A percentile compares a stretch with the other conserved stretches of the same genome.
Conservation (phyloP, 306 rosid species). For the Sindora glabra region DNA sequence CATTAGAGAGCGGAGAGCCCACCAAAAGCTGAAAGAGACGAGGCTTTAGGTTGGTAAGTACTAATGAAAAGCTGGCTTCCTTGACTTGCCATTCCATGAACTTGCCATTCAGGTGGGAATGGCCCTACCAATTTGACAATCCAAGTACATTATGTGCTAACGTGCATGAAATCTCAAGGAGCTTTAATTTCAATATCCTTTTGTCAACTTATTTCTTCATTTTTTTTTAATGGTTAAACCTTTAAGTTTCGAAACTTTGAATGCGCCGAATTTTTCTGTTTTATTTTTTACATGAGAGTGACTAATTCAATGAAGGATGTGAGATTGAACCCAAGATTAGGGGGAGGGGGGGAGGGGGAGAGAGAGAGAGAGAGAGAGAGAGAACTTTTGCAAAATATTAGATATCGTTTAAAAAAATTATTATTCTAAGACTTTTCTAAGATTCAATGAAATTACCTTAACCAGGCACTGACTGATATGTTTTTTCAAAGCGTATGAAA, state of each 20-base stretch:
- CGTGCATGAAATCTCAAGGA: not conserved
- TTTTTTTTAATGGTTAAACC: not conserved
- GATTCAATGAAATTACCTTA: too few relatives aligned
- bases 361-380: too few relatives aligned
- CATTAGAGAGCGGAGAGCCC: not conserved
- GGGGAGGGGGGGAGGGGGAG: too few relatives aligned
- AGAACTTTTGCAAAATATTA: too few relatives aligned
- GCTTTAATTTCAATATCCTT: not conserved
- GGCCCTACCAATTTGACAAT: slow-evolving; percentile 3
- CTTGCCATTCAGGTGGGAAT: not conserved
- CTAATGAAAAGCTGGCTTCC: not conserved
- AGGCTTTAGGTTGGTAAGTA: not conserved
- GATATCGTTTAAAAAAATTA: too few relatives aligned
- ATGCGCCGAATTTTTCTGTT: not conserved
- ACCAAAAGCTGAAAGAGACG: not conserved
- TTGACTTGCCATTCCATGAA: slow-evolving; percentile 2
- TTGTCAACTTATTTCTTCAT: not conserved
- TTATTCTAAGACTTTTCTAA: too few relatives aligned
- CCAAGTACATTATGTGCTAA: not conserved
- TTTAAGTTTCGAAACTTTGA: not conserved
- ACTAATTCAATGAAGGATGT: too few relatives aligned
- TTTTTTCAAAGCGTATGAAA: too few relatives aligned
- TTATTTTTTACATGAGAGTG: too few relatives aligned
- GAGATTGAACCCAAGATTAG: too few relatives aligned
- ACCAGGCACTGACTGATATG: too few relatives aligned